Conservation (phyloP, 371 early-diverging fungal genomes). For the Coelomomyces lativittatus region DNA sequence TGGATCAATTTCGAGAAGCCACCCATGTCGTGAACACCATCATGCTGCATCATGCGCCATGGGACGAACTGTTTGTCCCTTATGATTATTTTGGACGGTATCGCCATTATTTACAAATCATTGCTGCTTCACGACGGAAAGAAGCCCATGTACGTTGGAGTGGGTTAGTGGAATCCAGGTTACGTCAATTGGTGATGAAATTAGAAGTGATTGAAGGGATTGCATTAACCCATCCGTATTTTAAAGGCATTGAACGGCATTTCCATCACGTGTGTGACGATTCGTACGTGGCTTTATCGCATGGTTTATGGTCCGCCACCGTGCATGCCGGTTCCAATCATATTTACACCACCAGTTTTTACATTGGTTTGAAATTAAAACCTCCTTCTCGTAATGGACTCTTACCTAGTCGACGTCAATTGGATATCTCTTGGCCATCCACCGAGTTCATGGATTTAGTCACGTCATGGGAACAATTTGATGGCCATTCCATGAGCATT, state of each 20-base stretch:
- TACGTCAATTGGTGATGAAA: conserved; percentile 74
- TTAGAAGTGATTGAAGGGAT: conserved; percentile 69
- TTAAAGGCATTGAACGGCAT: conserved; percentile 61
- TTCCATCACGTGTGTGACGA: conserved; percentile 31
- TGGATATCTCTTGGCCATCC: conserved; percentile 59
- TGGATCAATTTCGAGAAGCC: conserved; percentile 61
- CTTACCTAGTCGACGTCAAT: conserved; percentile 11
- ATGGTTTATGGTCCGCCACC: too few species aligned
- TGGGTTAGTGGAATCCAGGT: conserved; percentile 81
- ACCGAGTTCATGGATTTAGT: conserved; percentile 62
- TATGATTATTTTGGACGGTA: conserved; percentile 80
- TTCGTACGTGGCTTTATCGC: background rate
- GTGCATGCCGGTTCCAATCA: conserved; percentile 8
- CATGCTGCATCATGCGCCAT: conserved; percentile 30
- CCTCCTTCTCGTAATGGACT: conserved; percentile 13
- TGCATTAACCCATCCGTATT: conserved; percentile 70
- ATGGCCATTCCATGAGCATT: conserved; percentile 49
- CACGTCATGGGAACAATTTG: conserved; percentile 57
- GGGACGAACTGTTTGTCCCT: conserved; percentile 64
- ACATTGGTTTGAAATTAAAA: conserved; percentile 58
- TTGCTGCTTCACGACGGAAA: conserved; percentile 51
- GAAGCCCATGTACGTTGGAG: conserved; percentile 65
- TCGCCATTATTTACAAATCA: conserved; percentile 78
- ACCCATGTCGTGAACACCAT: conserved; percentile 52
- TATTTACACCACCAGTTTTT: conserved; percentile 64